Percentiles rank a stretch among this genome's conserved stretches.
phyloP scores from a whole-genome alignment of 805 yeast species.

The Blastobotrys peoriensis region DNA sequence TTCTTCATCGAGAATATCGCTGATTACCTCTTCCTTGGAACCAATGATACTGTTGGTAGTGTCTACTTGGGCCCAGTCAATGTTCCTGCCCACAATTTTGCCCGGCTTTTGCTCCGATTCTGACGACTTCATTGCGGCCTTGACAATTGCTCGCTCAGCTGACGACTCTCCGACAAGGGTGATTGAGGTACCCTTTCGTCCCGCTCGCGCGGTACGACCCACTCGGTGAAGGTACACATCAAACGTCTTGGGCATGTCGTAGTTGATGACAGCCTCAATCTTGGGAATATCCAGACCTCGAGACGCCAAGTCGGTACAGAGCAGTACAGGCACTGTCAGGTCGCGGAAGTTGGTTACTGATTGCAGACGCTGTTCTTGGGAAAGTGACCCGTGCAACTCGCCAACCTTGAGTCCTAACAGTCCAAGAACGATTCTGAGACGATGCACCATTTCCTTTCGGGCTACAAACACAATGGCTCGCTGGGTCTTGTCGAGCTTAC shows the following conservation, averaged over 20 bases:
- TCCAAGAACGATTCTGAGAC: conserved; percentile 75
- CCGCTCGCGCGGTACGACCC: conserved; percentile 99
- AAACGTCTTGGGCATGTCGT: conserved; percentile 89
- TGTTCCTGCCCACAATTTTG: conserved; percentile 67
- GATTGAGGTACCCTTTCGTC: conserved; percentile 88
- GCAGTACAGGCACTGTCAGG: conserved; percentile 74
- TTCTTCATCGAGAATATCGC: conserved; percentile 82
- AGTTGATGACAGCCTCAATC: conserved; percentile 90
- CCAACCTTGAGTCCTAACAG: conserved; percentile 71
- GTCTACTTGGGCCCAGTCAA: conserved; percentile 86
- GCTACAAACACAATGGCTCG: conserved; percentile 88
- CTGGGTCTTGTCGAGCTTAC: conserved; percentile 59
- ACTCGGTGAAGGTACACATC: conserved; percentile 95
- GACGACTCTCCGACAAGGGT: conserved; percentile 90
- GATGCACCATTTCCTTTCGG: conserved; percentile 86
- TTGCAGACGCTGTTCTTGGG: conserved; percentile 86
- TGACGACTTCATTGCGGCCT: conserved; percentile 69
- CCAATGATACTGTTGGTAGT: conserved; percentile 56
- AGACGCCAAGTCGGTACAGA: conserved; percentile 97
- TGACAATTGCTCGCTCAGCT: conserved; percentile 86
- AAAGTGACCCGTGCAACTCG: conserved; percentile 72
- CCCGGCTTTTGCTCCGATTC: conserved; percentile 36
- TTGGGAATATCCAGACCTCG: conserved; percentile 99
- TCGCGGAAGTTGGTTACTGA: conserved; percentile 79
- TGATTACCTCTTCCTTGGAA: conserved; percentile 51